These are phyloP conservation scores for Esteya vermicola DNA, from an alignment of 2,329 filamentous ascomycete genomes.

Conservation along the genomic window DNA sequence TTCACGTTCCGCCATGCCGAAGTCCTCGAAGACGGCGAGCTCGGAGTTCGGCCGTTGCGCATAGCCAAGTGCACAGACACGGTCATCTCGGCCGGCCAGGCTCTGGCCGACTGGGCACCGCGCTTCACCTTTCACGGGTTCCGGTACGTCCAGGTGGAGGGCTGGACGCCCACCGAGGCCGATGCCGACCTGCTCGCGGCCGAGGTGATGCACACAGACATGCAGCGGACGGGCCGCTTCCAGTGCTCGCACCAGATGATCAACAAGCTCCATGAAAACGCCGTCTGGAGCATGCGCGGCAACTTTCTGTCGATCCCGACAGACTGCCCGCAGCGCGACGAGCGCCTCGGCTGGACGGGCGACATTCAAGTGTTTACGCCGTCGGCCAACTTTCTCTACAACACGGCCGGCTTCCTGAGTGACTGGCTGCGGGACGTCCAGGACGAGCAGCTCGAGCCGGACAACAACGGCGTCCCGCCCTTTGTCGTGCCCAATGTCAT, in stretches of 20 bases:
- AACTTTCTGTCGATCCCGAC: constrained; percentile 45
- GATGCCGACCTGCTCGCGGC: constrained; percentile 1
- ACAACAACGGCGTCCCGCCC: constrained; percentile 7
- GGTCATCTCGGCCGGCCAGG: constrained; percentile 14
- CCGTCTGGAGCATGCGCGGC: constrained; percentile 40
- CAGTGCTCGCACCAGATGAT: constrained; percentile 34
- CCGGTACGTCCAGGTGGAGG: constrained; percentile 32
- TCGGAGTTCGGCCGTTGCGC: constrained; percentile 26
- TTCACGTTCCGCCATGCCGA: constrained; percentile 30
- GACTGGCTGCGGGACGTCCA: constrained; percentile 34
- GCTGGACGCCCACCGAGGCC: constrained; percentile 21
- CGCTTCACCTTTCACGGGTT: constrained; percentile 38
- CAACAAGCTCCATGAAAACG: constrained; percentile 40
- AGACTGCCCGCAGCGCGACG: constrained; percentile 42
- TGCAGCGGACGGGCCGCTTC: constrained; percentile 34
- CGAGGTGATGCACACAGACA: constrained; percentile 31
- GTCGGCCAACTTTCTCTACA: constrained; percentile 37
- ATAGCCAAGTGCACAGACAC: constrained; percentile 25
- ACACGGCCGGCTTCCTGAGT: constrained; percentile 33
- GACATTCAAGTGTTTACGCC: constrained; percentile 34
- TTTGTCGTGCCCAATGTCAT: constrained; percentile 12
- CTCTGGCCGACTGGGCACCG: constrained; percentile 23
- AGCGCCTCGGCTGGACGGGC: constrained; percentile 39
- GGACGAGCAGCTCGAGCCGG: constrained; percentile 8
- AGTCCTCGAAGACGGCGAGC: constrained; percentile 33